A percentile compares a stretch with the other conserved stretches of the same genome.
Conservation (phyloP, 495 filamentous ascomycete species). For the Aspergillus homomorphus region DNA sequence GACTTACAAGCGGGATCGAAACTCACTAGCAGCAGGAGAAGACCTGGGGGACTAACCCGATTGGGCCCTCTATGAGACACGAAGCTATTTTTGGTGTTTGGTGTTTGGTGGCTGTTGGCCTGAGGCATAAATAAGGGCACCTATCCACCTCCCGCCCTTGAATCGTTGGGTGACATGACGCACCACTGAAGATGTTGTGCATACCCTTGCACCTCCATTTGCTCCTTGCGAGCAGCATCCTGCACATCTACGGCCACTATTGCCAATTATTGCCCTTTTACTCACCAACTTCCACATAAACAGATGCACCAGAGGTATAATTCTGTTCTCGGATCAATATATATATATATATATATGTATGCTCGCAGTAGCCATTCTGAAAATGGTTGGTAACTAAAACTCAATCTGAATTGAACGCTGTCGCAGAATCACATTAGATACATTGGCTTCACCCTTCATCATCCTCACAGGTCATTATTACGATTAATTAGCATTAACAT, state of each 20-base stretch:
- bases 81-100: slow-evolving; percentile 27
- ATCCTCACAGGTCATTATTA: neutral
- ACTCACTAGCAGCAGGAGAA: slow-evolving; percentile 14
- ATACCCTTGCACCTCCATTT: neutral
- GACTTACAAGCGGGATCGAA: slow-evolving; percentile 8
- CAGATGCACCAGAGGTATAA: neutral
- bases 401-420: neutral
- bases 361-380: neutral
- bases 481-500: slow-evolving; percentile 4
- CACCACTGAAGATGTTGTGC: neutral
- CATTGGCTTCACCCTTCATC: neutral
- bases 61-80: slow-evolving; percentile 24
- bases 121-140: slow-evolving; percentile 8
- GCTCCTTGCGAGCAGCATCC: neutral
- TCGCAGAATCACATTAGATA: neutral
- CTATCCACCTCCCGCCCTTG: neutral
- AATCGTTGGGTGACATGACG: neutral
- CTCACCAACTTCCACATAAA: neutral
- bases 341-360: too few relatives aligned
- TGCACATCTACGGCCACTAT: slow-evolving; percentile 13
- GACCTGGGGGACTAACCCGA: slow-evolving; percentile 15
- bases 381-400: neutral
- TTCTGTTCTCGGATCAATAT: neutral
- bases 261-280: slow-evolving; percentile 16
- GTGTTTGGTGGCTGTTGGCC: neutral